Evolutionary conservation across 371 early-diverging fungal genomes (phyloP).

Genomic region (Mucor mucedo): DNA sequence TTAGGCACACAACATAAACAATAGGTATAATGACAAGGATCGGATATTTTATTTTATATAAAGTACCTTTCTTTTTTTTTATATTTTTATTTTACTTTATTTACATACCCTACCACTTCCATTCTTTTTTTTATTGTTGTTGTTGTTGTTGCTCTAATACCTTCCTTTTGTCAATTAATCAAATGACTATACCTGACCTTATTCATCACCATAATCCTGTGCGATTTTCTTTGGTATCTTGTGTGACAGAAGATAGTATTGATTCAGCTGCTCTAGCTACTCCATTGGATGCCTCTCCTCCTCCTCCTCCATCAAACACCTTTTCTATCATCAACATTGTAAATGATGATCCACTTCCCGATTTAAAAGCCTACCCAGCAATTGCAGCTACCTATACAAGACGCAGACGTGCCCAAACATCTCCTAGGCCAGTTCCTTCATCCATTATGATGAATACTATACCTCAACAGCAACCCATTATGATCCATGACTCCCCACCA

Average conservation of each 20-base stretch:
- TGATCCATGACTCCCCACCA: not conserved
- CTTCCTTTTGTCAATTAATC: conserved; percentile 15
- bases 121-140: not conserved
- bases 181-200: conserved; percentile 15
- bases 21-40: not conserved
- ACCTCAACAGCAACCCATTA: conserved; percentile 8
- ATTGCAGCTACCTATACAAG: conserved; percentile 21
- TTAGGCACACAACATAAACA: conserved; percentile 6
- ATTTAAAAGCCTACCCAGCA: conserved; percentile 28
- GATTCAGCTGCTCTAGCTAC: conserved; percentile 40
- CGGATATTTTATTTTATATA: conserved; percentile 20
- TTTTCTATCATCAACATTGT: conserved; percentile 44
- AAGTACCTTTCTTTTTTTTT: conserved; percentile 12
- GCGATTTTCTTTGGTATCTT: conserved; percentile 43
- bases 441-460: conserved; percentile 13
- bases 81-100: not conserved
- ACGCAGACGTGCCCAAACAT: conserved; percentile 27
- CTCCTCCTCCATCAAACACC: conserved; percentile 26
- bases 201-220: conserved; percentile 4
- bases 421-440: conserved; percentile 10
- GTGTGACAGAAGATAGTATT: conserved; percentile 42
- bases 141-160: not conserved
- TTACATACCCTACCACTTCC: not conserved
- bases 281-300: conserved; percentile 46
- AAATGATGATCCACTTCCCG: conserved; percentile 34